These are phyloP conservation scores for Aspergillus saccharolyticus DNA, from an alignment of 495 filamentous ascomycete genomes.

Conservation along the genomic window DNA sequence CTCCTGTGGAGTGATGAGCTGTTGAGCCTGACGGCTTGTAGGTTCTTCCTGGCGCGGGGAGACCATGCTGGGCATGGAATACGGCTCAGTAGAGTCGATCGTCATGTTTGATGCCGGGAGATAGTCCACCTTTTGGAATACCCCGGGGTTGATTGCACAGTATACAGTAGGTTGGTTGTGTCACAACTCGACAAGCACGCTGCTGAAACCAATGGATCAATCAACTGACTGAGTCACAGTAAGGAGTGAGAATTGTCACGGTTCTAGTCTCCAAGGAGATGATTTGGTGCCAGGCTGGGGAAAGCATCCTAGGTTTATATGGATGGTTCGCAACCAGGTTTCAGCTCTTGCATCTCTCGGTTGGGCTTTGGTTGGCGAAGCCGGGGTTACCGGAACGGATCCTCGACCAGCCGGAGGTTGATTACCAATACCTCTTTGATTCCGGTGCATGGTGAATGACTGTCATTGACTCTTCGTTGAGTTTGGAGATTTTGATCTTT, in stretches of 20 bases:
- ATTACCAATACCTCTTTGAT: background rate
- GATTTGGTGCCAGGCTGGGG: background rate
- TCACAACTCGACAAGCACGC: too few species aligned
- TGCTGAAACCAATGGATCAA: background rate
- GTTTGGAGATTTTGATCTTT: too few species aligned
- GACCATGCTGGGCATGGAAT: background rate
- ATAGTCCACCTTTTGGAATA: background rate
- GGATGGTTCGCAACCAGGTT: background rate
- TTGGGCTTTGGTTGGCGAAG: background rate
- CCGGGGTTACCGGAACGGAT: constrained; percentile 1
- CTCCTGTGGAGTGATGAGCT: constrained; percentile 8
- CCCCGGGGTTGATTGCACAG: background rate
- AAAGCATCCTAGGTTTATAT: background rate
- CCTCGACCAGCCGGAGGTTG: constrained; percentile 1
- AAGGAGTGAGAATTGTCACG: background rate
- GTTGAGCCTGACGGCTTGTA: constrained; percentile 6
- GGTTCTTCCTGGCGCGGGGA: background rate
- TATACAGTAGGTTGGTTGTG: too few species aligned
- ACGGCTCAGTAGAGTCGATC: too few species aligned
- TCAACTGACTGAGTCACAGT: background rate
- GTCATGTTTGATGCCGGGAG: too few species aligned
- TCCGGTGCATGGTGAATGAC: too few species aligned
- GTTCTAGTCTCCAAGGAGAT: background rate
- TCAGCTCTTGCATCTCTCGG: background rate
- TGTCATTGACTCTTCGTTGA: too few species aligned